Evolutionary conservation across 257 asterid genomes (phyloP), one percentile per base, ranked within the genome.

Genomic region (Echites panduratus): DNA sequence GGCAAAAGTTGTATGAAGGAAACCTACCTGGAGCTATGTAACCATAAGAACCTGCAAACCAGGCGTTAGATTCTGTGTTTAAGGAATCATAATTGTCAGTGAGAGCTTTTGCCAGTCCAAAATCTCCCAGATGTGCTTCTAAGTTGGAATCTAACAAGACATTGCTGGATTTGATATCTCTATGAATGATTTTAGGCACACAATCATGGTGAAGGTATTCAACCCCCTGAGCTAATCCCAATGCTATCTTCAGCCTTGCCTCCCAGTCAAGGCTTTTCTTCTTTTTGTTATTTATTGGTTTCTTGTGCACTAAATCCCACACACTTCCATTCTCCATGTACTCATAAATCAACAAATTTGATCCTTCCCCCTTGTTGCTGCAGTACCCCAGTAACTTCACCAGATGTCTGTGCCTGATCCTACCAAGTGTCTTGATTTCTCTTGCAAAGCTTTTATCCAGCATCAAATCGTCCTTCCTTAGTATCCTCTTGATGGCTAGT

Each of bases 181-280:
- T 82, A 81, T 93, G 97, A 74, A 93, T 86, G 79, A 93, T 90
- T 83, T 85, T 93, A 14, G 98, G 98, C 62, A 76, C 97, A 54
- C 98, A 93, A 62, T 93, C 98, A 59, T 93, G 91, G 74, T 93
- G 98, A 75, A 93, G 97, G 74, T 93, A 93, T 86, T 91, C 96
- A 78, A 93, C 76, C 38, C 97, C 98, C 70, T 91, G 95, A 3
- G 96, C 90, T 72, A 93, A 77, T 35, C 97, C 98, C 81, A 91
- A 85, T 2, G 94, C 98, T 32, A 93, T 85, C 81, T 78, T 89
- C 85, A 93, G 70, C 72, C 98, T 91, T 0, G 89, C 70, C 7
- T 88, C 96, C 91, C 92, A 91, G 48, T 88, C 94, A 9, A 88
- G 84, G 76, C 81, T 77, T 75, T 62, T 79, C 77, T 84, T 82